Evolutionary conservation across 2,329 filamentous ascomycete genomes (phyloP), one percentile per base, ranked within the genome.

Genomic region (Daldinia sp.): DNA sequence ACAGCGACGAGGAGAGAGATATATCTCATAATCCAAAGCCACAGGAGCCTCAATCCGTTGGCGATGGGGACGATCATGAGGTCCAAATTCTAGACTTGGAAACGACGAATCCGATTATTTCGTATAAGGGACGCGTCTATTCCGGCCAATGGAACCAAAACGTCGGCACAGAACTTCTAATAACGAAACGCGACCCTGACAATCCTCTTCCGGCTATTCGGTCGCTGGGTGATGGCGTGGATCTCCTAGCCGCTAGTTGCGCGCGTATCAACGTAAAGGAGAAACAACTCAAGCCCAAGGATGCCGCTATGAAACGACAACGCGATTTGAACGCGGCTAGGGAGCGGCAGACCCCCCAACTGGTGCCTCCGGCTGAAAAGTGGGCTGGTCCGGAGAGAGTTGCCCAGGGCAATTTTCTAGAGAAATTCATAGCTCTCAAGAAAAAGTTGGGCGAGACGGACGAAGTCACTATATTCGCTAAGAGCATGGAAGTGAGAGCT

Each of bases 41-140:
- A n/a, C 51, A 51, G n/a, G 51, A 19, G 67, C 68, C 50, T 58
- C 63, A 5, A 67, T 66, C 11, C 21, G 4, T 34, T 9, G 69
- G 72, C 17, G 67, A 70, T 6, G 69, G 63, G 15, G 74, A 75
- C 9, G 56, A 64, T 5, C 73, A 78, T 27, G 78, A 85, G 35
- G 85, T 97, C 4, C 93, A 97, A 73, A 89, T 97, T 51, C 81
- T 95, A n/a, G 93, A 92, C 25, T 82, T 97, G 3, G 90, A 96
- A 76, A 89, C 89, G 1, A 72, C 79, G 2, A 90, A 91, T 49
- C 94, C 94, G 0, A 80, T 97, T 25, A 83, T 97, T 61, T 90
- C 90, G 19, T 96, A 96, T 77, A 85, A 90, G 60, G 91, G 90
- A 27, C 86, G 89, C 64, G 80, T 96, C 19, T 95, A 94, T 74